These are phyloP conservation scores for Cordyceps farinosa DNA, from an alignment of 2,329 filamentous ascomycete species.

Conservation along the genomic window DNA sequence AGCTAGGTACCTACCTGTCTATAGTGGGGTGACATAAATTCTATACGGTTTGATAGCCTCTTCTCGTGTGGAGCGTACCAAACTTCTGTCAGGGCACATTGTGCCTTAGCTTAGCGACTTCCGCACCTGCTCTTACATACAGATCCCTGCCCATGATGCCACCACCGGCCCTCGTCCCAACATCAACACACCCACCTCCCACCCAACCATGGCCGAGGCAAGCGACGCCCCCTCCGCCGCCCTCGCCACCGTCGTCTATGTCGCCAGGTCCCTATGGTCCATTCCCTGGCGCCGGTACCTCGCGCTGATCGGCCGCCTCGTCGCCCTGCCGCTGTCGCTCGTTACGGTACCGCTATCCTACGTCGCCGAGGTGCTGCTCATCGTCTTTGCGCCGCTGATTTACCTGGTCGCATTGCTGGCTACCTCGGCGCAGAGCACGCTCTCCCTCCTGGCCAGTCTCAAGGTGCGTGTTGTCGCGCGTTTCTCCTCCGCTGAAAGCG, in stretches of 20 bases:
- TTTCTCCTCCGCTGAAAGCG: conserved; percentile 1
- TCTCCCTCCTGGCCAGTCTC: conserved; percentile 31
- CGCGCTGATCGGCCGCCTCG: conserved; percentile 23
- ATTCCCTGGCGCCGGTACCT: conserved; percentile 29
- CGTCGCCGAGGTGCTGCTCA: conserved; percentile 27
- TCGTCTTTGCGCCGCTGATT: conserved; percentile 36
- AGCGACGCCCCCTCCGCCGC: conserved; percentile 26
- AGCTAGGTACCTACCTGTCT: not conserved
- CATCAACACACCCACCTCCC: not conserved
- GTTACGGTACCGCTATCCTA: conserved; percentile 30
- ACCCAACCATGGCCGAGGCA: conserved; percentile 15
- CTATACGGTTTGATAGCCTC: too few relatives aligned
- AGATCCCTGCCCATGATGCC: too few relatives aligned
- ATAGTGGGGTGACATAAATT: too few relatives aligned
- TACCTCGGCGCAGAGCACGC: conserved; percentile 23
- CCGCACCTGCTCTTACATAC: too few relatives aligned
- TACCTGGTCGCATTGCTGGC: conserved; percentile 31
- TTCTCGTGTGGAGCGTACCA: too few relatives aligned
- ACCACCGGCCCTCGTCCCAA: not conserved
- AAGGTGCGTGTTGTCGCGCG: conserved; percentile 30
- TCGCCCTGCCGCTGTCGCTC: conserved; percentile 31
- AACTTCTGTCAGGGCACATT: too few relatives aligned
- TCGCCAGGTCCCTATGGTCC: conserved; percentile 17
- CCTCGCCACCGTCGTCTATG: conserved; percentile 26
- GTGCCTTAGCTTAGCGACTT: too few relatives aligned